Evolutionary conservation across 2,329 filamentous ascomycete species (phyloP), one percentile per base, ranked within the genome.

Genomic region (Alternaria tenuissima): DNA sequence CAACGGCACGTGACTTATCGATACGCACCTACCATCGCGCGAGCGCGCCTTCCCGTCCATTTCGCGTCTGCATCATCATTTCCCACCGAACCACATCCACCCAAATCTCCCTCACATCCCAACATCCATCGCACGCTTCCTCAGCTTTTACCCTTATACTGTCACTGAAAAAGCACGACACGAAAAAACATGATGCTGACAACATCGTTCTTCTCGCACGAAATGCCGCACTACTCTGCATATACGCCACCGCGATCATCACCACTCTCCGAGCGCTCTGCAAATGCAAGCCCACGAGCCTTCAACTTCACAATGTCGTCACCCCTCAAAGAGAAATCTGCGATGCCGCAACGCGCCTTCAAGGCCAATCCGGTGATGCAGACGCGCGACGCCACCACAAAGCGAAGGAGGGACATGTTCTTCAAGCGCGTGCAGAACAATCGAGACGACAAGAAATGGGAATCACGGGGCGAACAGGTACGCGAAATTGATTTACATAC

Each of bases 321-420:
- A 9, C 66, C 66, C 6, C 60, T 38, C 16, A 64, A 67, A 7
- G 70, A 73, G 46, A 70, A 68, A 36, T 36, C 54, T 0, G 30
- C 63, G 7, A 61, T 63, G 16, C 52, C 66, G 1, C 71, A 77
- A 49, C 75, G 76, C 47, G 81, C 82, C 14, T 79, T 83, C 55
- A 89, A 89, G 61, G 82, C 84, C 36, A 92, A 90, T 62, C 90
- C 89, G 0, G 69, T 90, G 7, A 78, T 88, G 18, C 85, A 86
- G 65, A 85, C 80, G 61, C 83, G 87, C 52, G 80, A 93, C 72
- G 87, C 86, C 18, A 82, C 83, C 0, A 86, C 88, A 56, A 88
- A 92, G 72, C 82, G 85, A 55, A 81, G 91, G 58, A 82, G 91
- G 47, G 85, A 86, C 32, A 81, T 90, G 57, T 94, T 94, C 69